phyloP scores from a whole-genome alignment of 2,329 filamentous ascomycete species.

The Furcasterigmium sp. region DNA sequence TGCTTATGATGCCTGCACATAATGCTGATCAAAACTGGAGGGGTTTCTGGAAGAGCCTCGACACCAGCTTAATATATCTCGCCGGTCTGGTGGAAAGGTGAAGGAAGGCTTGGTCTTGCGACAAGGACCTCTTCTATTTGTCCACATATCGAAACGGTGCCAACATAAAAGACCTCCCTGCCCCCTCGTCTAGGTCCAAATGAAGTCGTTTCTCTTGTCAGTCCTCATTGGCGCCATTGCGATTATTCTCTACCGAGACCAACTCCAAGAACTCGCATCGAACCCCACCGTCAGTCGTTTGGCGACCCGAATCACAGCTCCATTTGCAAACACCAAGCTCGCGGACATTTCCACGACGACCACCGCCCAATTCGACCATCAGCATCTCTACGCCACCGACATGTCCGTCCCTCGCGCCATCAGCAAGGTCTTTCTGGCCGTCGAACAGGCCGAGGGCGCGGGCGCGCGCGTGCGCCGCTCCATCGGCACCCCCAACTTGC shows the following conservation, averaged over 20 bases:
- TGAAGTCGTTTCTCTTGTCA: constrained; percentile 24
- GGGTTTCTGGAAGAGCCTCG: neutral
- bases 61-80: neutral
- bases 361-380: constrained; percentile 3
- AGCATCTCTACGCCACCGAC: constrained; percentile 31
- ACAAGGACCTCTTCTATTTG: too few species aligned
- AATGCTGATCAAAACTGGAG: neutral
- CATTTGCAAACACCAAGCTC: neutral
- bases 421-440: constrained; percentile 74
- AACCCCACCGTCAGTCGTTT: constrained; percentile 7
- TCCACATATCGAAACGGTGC: too few species aligned
- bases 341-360: constrained; percentile 11
- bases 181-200: constrained; percentile 9
- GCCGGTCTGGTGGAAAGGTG: too few species aligned
- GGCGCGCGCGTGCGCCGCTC: constrained; percentile 83
- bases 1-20: neutral
- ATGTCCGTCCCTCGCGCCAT: constrained; percentile 72
- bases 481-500: constrained; percentile 76
- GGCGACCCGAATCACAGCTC: constrained; percentile 3
- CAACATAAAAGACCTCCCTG: constrained; percentile 1
- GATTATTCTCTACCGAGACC: constrained; percentile 18
- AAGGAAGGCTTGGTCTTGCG: too few species aligned
- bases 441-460: constrained; percentile 82
- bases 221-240: constrained; percentile 22
- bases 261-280: constrained; percentile 13